Percentiles rank a stretch among this genome's conserved stretches.
phyloP scores from a whole-genome alignment of 148 eudicot species.

The Nepenthes gracilis region DNA sequence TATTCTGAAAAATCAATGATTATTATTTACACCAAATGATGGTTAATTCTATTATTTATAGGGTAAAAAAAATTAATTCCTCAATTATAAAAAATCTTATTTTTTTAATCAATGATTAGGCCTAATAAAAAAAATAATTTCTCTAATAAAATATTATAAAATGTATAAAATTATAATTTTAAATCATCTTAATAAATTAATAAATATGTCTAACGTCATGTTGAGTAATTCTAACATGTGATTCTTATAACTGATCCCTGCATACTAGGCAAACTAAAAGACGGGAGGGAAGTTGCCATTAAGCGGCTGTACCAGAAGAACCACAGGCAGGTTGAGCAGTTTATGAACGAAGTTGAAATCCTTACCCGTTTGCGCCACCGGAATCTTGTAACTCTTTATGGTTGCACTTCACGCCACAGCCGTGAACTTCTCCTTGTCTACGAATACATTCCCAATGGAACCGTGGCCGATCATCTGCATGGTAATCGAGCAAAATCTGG shows the following conservation, averaged over 20 bases:
- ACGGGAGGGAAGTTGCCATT: slow-evolving; percentile 49
- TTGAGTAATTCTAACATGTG: too few relatives aligned
- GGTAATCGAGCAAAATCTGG: slow-evolving; percentile 16
- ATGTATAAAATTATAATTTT: too few relatives aligned
- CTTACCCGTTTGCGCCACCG: slow-evolving; percentile 35
- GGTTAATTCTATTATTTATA: too few relatives aligned
- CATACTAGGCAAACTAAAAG: slow-evolving; percentile 32
- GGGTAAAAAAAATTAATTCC: too few relatives aligned
- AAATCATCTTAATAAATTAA: too few relatives aligned
- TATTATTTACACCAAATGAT: too few relatives aligned
- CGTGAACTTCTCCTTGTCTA: slow-evolving; percentile 47
- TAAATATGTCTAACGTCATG: too few relatives aligned
- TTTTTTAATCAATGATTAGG: too few relatives aligned
- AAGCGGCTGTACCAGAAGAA: slow-evolving; percentile 42
- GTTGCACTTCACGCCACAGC: slow-evolving; percentile 46
- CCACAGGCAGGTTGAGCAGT: slow-evolving; percentile 31
- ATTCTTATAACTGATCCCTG: background rate
- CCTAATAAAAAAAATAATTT: too few relatives aligned
- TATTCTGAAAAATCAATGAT: too few relatives aligned
- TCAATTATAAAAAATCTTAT: too few relatives aligned
- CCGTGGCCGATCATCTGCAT: slow-evolving; percentile 49
- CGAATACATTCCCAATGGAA: slow-evolving; percentile 47
- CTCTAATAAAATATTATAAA: too few relatives aligned
- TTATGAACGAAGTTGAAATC: slow-evolving; percentile 44
- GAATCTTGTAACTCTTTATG: slow-evolving; percentile 44